Percentiles rank a stretch among this genome's conserved stretches.
These are phyloP conservation scores for Microdochium trichocladiopsis DNA, from an alignment of 2,329 filamentous ascomycete species.

Conservation along the genomic window DNA sequence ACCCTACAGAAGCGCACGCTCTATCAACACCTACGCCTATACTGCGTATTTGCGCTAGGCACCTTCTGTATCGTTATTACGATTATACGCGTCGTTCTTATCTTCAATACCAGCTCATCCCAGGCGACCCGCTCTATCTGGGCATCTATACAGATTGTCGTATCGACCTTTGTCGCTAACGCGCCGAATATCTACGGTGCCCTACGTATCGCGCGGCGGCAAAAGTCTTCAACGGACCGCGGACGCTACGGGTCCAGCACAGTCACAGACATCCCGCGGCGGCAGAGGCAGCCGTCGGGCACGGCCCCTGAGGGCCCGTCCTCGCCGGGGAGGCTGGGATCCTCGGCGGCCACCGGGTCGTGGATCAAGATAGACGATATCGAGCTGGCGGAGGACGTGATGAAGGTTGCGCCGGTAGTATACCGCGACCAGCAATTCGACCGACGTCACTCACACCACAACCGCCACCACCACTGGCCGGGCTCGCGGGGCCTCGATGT, in stretches of 20 bases:
- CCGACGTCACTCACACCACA: background rate
- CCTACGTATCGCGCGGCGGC: conserved; percentile 11
- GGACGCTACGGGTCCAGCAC: background rate
- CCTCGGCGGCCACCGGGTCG: conserved; percentile 5
- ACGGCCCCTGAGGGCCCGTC: background rate
- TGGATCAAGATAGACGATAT: conserved; percentile 16
- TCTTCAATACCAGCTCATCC: conserved; percentile 16
- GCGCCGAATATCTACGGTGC: conserved; percentile 19
- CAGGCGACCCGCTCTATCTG: conserved; percentile 16
- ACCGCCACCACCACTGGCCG: too few species aligned
- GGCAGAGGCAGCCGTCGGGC: conserved; percentile 1
- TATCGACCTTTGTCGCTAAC: conserved; percentile 20
- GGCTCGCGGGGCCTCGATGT: background rate
- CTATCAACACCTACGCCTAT: conserved; percentile 14
- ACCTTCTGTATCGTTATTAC: conserved; percentile 23
- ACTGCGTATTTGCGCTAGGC: conserved; percentile 15
- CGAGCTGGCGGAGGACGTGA: background rate
- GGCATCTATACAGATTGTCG: conserved; percentile 18
- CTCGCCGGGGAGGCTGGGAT: background rate
- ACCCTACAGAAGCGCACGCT: conserved; percentile 14
- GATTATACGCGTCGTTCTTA: conserved; percentile 18
- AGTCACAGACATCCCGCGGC: conserved; percentile 3
- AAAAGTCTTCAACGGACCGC: background rate
- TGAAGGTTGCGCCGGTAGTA: background rate
- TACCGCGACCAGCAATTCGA: background rate